Evolutionary conservation across 805 yeast species (phyloP), one percentile per base, ranked within the genome.

Genomic region (Ascoidea asiatica): DNA sequence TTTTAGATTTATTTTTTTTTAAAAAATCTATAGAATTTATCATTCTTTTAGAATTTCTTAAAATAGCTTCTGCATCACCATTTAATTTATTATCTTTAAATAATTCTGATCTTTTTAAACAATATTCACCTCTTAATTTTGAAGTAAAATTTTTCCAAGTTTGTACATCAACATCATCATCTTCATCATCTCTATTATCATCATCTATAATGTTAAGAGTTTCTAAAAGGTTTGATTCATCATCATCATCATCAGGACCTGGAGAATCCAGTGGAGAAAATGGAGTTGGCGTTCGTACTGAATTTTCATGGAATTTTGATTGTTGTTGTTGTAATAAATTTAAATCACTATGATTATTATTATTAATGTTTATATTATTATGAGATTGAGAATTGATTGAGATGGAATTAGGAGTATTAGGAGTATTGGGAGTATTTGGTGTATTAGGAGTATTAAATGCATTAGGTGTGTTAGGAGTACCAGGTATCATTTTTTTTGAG

Each of bases 71-170:
- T 0, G 86, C 79, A 37, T 85, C 79, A 13, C 69, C 61, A 48
- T 83, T 81, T 5, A 89, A 58, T 44, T 66, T 70, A 46, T 69
- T 65, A 17, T 73, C 72, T 19, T 71, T 73, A 56, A 90, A 88
- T 41, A 87, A 61, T 2, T 70, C 73, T 0, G 84, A 70, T 52
- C 97, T 71, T 46, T 72, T 70, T 21, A 76, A 62, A 55, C 95
- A 80, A 48, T 84, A 73, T 43, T 81, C 79, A 15, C 90, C 86
- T 46, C 96, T 65, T 0, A 82, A 73, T 48, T 81, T 81, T 0
- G 95, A 83, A 0, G 92, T 87, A 37, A 80, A 61, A n/a, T 75
- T 74, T 52, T 82, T 81, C 97, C 97, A 89, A 1, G 85, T 76
- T 44, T 81, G 81, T 40, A 79, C 62, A 53, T 88, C 95, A 35